A percentile compares a stretch with the other conserved stretches of the same genome.
phyloP scores from a whole-genome alignment of 148 eudicot species.

The Persicaria tinctoria region DNA sequence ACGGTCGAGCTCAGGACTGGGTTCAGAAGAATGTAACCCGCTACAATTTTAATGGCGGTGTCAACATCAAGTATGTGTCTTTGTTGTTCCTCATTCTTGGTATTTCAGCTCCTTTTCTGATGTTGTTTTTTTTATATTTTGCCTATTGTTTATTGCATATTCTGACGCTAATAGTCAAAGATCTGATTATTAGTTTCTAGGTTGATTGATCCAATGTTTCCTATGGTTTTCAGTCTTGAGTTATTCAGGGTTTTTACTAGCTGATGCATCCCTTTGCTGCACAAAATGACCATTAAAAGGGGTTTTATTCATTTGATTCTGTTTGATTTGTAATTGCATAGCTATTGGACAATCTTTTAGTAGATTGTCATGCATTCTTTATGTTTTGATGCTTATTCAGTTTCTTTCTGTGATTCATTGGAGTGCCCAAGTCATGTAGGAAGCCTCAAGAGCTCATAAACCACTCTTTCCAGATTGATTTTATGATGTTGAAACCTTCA shows the following conservation, averaged over 20 bases:
- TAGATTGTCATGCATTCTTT: neutral
- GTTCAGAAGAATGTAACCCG: constrained; percentile 56
- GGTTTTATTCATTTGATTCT: neutral
- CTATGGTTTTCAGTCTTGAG: neutral
- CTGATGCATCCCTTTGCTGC: too few species aligned
- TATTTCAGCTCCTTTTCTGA: neutral
- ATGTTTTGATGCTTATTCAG: neutral
- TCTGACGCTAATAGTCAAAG: neutral
- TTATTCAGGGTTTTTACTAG: too few species aligned
- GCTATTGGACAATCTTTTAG: neutral
- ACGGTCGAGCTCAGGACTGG: constrained; percentile 54
- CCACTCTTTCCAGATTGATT: neutral
- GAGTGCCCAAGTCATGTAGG: neutral
- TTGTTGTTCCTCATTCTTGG: neutral
- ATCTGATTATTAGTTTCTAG: neutral
- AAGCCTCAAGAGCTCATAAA: neutral
- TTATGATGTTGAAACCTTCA: neutral
- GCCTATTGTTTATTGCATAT: too few species aligned
- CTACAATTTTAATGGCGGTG: constrained; percentile 69
- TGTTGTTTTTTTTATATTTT: neutral
- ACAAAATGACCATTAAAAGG: neutral
- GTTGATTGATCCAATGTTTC: neutral
- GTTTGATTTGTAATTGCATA: neutral
- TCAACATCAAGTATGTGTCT: constrained; percentile 59
- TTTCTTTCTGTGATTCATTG: neutral